phyloP scores from a whole-genome alignment of 768 basidiomycete genomes.

The Leccinum subgranulosum region DNA sequence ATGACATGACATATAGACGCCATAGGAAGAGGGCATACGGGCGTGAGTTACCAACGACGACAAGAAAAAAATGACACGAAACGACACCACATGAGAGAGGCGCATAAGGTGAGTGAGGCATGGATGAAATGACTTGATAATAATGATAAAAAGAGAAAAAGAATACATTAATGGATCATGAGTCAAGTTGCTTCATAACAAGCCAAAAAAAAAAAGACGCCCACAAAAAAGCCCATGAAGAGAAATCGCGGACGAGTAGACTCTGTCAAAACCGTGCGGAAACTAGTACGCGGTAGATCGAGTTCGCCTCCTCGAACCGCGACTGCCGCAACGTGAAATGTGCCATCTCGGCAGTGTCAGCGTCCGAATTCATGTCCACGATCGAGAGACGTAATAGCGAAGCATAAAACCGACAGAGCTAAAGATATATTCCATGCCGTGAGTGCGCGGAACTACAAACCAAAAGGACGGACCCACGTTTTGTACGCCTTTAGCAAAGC shows the following conservation, averaged over 20 bases:
- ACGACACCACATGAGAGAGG: not conserved
- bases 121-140: not conserved
- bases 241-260: not conserved
- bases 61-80: not conserved
- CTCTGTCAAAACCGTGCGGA: constrained; percentile 31
- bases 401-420: constrained; percentile 77
- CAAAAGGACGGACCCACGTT: constrained; percentile 43
- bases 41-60: not conserved
- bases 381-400: constrained; percentile 66
- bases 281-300: constrained; percentile 65
- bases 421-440: not conserved
- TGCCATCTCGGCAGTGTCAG: constrained; percentile 72
- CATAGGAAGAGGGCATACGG: not conserved
- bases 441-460: constrained; percentile 2
- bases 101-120: not conserved
- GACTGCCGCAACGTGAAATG: constrained; percentile 73
- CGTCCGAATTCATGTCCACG: constrained; percentile 60
- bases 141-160: not conserved
- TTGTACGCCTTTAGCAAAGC: constrained; percentile 67
- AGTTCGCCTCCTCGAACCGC: constrained; percentile 73
- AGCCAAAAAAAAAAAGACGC: constrained; percentile 12
- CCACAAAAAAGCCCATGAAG: constrained; percentile 3
- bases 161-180: not conserved
- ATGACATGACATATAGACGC: not conserved
- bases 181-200: constrained; percentile 8